Percentiles rank a stretch among this genome's conserved stretches.
Evolutionary conservation across 495 filamentous ascomycete genomes (phyloP).

Genomic region (Tetracladium setigerum): DNA sequence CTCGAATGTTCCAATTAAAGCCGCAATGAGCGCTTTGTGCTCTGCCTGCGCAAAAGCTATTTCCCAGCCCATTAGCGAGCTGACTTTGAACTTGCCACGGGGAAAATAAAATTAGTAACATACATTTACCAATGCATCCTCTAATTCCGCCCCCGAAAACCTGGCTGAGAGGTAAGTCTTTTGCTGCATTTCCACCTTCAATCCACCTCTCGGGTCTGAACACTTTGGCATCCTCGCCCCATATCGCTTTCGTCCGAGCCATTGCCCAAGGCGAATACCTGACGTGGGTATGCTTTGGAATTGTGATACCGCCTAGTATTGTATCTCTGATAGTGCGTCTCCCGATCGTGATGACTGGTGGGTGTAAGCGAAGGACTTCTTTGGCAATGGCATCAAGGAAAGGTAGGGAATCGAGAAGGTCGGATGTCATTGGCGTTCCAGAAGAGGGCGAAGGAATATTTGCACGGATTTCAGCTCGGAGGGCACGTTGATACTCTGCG

Average conservation of each 20-base stretch:
- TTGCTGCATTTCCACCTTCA: background rate
- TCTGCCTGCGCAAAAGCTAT: conserved; percentile 8
- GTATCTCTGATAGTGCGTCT: conserved; percentile 7
- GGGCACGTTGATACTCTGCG: conserved; percentile 1
- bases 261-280: conserved; percentile 6
- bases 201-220: conserved; percentile 34
- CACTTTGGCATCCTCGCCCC: conserved; percentile 23
- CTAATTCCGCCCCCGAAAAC: background rate
- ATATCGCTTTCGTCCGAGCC: conserved; percentile 1
- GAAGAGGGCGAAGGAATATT: conserved; percentile 9
- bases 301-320: background rate
- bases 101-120: background rate
- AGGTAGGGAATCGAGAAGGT: conserved; percentile 4
- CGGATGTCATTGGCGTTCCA: background rate
- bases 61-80: background rate
- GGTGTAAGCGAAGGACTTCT: conserved; percentile 8
- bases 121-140: conserved; percentile 9
- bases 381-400: conserved; percentile 9
- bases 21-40: conserved; percentile 6
- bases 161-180: background rate
- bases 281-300: background rate
- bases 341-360: background rate
- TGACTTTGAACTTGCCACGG: background rate
- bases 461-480: conserved; percentile 6
- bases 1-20: conserved; percentile 13